These are phyloP conservation scores for Elongisporangium prolatum DNA, from an alignment of 352 stramenopile genomes.

Conservation along the genomic window DNA sequence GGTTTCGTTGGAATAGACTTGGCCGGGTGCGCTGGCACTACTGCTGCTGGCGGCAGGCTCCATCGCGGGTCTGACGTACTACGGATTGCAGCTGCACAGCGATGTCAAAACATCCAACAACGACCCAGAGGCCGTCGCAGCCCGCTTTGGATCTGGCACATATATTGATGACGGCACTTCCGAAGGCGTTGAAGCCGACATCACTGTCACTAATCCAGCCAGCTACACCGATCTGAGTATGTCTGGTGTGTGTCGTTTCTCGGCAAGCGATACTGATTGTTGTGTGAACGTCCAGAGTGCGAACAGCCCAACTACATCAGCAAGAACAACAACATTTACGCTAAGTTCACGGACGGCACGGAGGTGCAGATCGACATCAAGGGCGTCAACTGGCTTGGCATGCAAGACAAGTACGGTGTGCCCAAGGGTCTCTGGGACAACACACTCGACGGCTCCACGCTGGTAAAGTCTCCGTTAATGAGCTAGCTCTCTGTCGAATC, in stretches of 20 bases:
- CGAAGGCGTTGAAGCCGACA: constrained; percentile 33
- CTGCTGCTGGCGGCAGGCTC: constrained; percentile 53
- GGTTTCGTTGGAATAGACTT: constrained; percentile 34
- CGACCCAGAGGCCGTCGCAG: constrained; percentile 39
- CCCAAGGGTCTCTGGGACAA: constrained; percentile 80
- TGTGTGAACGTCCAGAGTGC: constrained; percentile 29
- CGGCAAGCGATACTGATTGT: background rate
- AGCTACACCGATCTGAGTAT: constrained; percentile 56
- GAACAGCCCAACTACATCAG: constrained; percentile 81
- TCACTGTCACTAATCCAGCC: constrained; percentile 65
- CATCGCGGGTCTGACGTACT: constrained; percentile 67
- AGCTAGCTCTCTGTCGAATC: background rate
- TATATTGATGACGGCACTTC: constrained; percentile 61
- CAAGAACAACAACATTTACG: constrained; percentile 70
- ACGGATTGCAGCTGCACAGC: constrained; percentile 59
- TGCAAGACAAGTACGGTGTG: constrained; percentile 67
- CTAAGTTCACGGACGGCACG: constrained; percentile 40
- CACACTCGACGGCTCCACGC: constrained; percentile 65
- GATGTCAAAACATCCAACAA: constrained; percentile 48
- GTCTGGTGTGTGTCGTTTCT: constrained; percentile 6
- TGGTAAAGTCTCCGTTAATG: constrained; percentile 14
- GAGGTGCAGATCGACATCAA: constrained; percentile 78
- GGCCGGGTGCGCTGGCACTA: constrained; percentile 67
- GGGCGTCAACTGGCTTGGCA: constrained; percentile 82
- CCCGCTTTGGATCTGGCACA: constrained; percentile 49